phyloP scores from a whole-genome alignment of 768 basidiomycete species.

The Pleurotus tuber-regium region DNA sequence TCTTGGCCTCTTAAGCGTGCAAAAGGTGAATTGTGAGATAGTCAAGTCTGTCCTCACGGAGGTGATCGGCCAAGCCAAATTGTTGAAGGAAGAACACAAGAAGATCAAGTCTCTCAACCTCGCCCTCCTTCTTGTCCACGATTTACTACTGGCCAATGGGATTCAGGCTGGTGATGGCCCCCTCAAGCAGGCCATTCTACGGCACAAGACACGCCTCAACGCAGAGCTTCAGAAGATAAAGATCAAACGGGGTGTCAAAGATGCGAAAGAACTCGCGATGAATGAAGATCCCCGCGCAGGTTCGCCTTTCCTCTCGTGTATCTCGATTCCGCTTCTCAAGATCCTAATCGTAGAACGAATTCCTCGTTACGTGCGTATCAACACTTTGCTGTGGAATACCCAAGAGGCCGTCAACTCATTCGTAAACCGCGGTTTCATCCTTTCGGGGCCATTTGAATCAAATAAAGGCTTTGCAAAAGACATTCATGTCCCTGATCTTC shows the following conservation, averaged over 20 bases:
- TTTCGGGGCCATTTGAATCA: conserved; percentile 52
- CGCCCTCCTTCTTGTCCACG: conserved; percentile 86
- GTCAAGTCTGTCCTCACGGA: conserved; percentile 76
- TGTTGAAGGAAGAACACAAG: conserved; percentile 75
- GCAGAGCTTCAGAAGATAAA: conserved; percentile 87
- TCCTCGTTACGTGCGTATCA: conserved; percentile 85
- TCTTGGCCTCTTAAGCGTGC: background rate
- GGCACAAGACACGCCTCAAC: conserved; percentile 86
- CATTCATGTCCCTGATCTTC: conserved; percentile 76
- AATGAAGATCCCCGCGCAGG: conserved; percentile 63
- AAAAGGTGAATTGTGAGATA: conserved; percentile 26
- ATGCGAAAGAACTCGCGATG: conserved; percentile 58
- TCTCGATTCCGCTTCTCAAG: conserved; percentile 11
- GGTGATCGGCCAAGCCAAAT: conserved; percentile 62
- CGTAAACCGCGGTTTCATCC: conserved; percentile 49
- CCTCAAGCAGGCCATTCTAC: conserved; percentile 80
- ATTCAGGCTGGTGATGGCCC: conserved; percentile 92
- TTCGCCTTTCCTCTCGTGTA: conserved; percentile 22
- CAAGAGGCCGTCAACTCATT: conserved; percentile 63
- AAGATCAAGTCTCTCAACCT: conserved; percentile 74
- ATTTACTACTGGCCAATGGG: conserved; percentile 71
- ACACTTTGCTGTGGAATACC: conserved; percentile 65
- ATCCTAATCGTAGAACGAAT: conserved; percentile 49
- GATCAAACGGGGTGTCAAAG: conserved; percentile 67
- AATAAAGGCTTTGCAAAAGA: conserved; percentile 69